phyloP scores from a whole-genome alignment of 768 basidiomycete species.

The Mycena galopus region DNA sequence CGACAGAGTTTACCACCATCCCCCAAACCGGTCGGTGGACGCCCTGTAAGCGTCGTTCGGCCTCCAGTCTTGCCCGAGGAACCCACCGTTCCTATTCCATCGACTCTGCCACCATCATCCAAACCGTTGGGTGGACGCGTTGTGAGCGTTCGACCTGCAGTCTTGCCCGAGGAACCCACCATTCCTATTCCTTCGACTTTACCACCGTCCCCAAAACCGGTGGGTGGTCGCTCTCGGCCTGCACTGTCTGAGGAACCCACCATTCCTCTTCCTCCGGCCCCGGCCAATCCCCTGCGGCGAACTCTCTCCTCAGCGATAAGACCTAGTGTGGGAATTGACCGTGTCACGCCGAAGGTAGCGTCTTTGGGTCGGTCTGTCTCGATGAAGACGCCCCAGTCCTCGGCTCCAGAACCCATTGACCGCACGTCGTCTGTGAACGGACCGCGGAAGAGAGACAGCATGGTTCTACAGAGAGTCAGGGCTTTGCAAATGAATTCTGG shows the following conservation, averaged over 20 bases:
- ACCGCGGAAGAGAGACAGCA: slow-evolving; percentile 32
- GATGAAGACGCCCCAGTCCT: slow-evolving; percentile 13
- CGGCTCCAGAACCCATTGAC: slow-evolving; percentile 12
- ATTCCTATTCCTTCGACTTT: too few relatives aligned
- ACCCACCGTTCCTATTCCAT: too few relatives aligned
- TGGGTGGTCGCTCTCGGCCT: slow-evolving; percentile 33
- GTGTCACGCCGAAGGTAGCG: background rate
- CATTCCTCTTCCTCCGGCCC: slow-evolving; percentile 11
- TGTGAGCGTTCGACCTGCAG: too few relatives aligned
- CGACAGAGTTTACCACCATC: slow-evolving; percentile 34
- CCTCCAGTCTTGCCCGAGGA: slow-evolving; percentile 1
- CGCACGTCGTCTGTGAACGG: slow-evolving; percentile 20
- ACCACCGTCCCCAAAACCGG: slow-evolving; percentile 34
- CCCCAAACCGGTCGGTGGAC: slow-evolving; percentile 31
- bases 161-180: too few relatives aligned
- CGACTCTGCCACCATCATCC: too few relatives aligned
- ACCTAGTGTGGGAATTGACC: slow-evolving; percentile 16
- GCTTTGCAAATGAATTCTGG: slow-evolving; percentile 27
- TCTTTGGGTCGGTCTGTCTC: slow-evolving; percentile 26
- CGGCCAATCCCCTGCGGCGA: slow-evolving; percentile 4
- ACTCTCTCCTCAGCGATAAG: slow-evolving; percentile 13
- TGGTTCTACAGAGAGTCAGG: slow-evolving; percentile 35
- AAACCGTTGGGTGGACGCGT: too few relatives aligned
- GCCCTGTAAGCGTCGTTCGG: slow-evolving; percentile 6
- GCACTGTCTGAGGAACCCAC: too few relatives aligned